phyloP scores from a whole-genome alignment of 169 alveolate genomes.

The Cryptosporidium xiaoi region DNA sequence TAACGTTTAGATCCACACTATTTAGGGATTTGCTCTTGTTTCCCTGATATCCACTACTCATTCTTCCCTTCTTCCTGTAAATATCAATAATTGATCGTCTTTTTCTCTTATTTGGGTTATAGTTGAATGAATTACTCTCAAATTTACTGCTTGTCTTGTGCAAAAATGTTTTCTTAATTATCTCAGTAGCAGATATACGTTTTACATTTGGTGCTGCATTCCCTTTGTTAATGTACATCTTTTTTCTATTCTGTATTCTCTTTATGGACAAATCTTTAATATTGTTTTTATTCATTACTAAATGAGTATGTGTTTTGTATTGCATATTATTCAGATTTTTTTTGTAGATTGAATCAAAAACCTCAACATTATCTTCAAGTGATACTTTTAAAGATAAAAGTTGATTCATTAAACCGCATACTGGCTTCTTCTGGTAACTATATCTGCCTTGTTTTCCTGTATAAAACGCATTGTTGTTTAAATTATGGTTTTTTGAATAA shows the following conservation, averaged over 20 bases:
- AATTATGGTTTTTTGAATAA: neutral
- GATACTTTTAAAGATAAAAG: conserved; percentile 11
- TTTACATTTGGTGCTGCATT: conserved; percentile 63
- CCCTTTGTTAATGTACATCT: conserved; percentile 70
- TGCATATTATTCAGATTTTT: conserved; percentile 4
- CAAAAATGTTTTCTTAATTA: conserved; percentile 43
- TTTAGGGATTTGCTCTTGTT: conserved; percentile 50
- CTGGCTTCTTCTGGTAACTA: neutral
- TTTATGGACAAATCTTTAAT: neutral
- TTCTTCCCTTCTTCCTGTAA: conserved; percentile 8
- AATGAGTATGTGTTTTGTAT: neutral
- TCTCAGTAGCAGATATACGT: conserved; percentile 55
- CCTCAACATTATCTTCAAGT: conserved; percentile 22
- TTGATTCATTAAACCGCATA: neutral
- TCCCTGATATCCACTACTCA: conserved; percentile 25
- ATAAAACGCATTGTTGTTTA: neutral
- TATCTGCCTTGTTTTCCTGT: neutral
- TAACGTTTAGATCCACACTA: conserved; percentile 13
- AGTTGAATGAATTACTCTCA: neutral
- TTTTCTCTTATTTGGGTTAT: conserved; percentile 16
- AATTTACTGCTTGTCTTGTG: conserved; percentile 18
- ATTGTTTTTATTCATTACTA: neutral
- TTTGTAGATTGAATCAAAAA: conserved; percentile 31
- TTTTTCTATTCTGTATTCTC: conserved; percentile 44
- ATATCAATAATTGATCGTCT: conserved; percentile 21